These are phyloP conservation scores for Naegleria lovaniensis DNA, from an alignment of 208 protist species.

Conservation along the genomic window DNA sequence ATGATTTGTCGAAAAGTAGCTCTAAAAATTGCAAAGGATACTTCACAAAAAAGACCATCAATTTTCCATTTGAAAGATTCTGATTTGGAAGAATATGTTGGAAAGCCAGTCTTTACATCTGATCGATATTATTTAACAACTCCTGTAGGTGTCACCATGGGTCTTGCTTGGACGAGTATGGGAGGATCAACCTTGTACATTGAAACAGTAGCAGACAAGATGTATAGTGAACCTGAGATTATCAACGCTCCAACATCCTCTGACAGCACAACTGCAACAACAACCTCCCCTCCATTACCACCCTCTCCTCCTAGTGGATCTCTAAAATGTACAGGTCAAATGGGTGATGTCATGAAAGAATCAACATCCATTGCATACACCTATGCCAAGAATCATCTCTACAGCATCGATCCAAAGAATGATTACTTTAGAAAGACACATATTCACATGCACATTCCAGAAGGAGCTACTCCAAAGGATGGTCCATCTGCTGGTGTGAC, in stretches of 20 bases:
- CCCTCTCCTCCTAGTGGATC: not conserved
- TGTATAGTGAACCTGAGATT: not conserved
- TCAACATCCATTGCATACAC: conserved; percentile 58
- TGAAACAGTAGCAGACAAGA: not conserved
- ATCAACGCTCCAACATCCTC: not conserved
- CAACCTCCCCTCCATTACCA: too few relatives aligned
- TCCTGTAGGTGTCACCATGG: conserved; percentile 65
- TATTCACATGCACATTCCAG: conserved; percentile 69
- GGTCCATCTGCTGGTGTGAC: conserved; percentile 64
- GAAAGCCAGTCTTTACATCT: conserved; percentile 48
- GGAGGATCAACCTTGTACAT: conserved; percentile 47
- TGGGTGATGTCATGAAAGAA: conserved; percentile 77
- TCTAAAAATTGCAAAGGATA: conserved; percentile 31
- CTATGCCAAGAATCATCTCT: conserved; percentile 47
- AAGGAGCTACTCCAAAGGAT: conserved; percentile 59
- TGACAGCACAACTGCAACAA: not conserved
- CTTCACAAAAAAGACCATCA: not conserved
- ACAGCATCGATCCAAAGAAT: conserved; percentile 39
- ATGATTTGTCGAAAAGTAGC: conserved; percentile 62
- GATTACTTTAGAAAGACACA: conserved; percentile 44
- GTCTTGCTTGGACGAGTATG: conserved; percentile 65
- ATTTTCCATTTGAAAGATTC: conserved; percentile 24
- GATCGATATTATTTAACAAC: conserved; percentile 53
- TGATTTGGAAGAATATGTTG: conserved; percentile 52
- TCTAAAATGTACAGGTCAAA: conserved; percentile 48